Evolutionary conservation across 2,329 filamentous ascomycete species (phyloP), one percentile per base, ranked within the genome.

Genomic region (Fusarium sulawesiense): DNA sequence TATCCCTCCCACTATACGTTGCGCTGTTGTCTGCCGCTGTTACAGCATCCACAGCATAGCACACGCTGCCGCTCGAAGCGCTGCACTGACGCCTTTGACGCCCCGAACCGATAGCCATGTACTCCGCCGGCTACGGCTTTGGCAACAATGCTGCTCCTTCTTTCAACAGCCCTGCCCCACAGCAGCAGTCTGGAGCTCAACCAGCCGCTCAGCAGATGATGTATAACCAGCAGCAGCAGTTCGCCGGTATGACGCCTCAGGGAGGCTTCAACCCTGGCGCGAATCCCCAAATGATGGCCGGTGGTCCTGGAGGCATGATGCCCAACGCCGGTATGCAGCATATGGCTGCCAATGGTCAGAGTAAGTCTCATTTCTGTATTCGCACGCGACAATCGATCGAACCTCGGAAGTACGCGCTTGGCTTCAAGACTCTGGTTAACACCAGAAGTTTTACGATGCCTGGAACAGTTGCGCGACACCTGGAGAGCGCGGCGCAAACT

Each of bases 241-340:
- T 85, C 73, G 80, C 83, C 55, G 79, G 78, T 73, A 87, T 89
- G 85, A 81, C 80, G 56, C 80, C 82, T 60, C 86, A 87, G 76
- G 81, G 80, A 63, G 80, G 77, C 67, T 88, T 87, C 72, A 82
- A 82, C 51, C 83, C 83, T 49, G 84, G 81, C 70, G 83, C 83
- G 55, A 87, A 85, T 70, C 80, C 83, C 56, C 80, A 86, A 78
- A 87, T 89, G 85, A 87, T 87, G 83, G 80, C 82, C 51, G 83
- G 81, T 70, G 85, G 83, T 42, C 83, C 84, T 80, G 83, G 82
- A 79, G 86, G 84, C 75, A 89, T 90, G 87, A 89, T 90, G 88
- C 88, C 87, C 80, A 88, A 85, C 77, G 79, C 86, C 73, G 84
- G 80, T 76, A 87, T 89, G 86, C 84, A 83, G 69, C 86, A 86